Evolutionary conservation across 2,329 filamentous ascomycete species (phyloP).

Genomic region (Capronia americana): DNA sequence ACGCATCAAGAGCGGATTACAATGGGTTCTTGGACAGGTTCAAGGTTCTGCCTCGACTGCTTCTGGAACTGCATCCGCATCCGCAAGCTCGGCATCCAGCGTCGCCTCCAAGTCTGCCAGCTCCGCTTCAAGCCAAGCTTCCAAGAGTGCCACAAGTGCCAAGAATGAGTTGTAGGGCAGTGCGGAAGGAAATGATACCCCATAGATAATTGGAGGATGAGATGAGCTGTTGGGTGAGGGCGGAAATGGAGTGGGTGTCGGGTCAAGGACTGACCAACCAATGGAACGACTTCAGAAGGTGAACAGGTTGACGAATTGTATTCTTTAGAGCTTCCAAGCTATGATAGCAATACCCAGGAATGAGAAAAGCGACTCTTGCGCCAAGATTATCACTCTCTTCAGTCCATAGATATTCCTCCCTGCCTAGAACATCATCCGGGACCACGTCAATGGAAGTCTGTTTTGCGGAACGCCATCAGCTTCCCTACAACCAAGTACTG

Average conservation of each 20-base stretch:
- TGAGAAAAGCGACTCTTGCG: conserved; percentile 20
- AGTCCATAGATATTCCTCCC: background rate
- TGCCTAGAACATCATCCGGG: background rate
- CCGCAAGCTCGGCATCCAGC: conserved; percentile 52
- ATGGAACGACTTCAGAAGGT: conserved; percentile 15
- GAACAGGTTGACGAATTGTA: conserved; percentile 21
- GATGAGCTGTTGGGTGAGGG: background rate
- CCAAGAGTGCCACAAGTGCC: conserved; percentile 31
- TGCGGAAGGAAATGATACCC: conserved; percentile 13
- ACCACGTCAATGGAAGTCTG: conserved; percentile 31
- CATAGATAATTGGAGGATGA: conserved; percentile 18
- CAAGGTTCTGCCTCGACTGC: conserved; percentile 47
- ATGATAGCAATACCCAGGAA: conserved; percentile 33
- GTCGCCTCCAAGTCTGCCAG: conserved; percentile 34
- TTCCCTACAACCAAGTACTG: conserved; percentile 88
- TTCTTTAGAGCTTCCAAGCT: conserved; percentile 34
- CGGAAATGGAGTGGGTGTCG: background rate
- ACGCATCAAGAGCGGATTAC: conserved; percentile 59
- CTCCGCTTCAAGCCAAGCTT: conserved; percentile 32
- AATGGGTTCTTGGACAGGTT: conserved; percentile 57
- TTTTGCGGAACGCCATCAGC: conserved; percentile 70
- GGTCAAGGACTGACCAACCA: conserved; percentile 16
- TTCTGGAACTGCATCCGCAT: conserved; percentile 44
- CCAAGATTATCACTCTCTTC: background rate
- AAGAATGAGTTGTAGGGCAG: conserved; percentile 35